These are phyloP conservation scores for Clarireedia paspali DNA, from an alignment of 2,329 filamentous ascomycete species.

Conservation along the genomic window DNA sequence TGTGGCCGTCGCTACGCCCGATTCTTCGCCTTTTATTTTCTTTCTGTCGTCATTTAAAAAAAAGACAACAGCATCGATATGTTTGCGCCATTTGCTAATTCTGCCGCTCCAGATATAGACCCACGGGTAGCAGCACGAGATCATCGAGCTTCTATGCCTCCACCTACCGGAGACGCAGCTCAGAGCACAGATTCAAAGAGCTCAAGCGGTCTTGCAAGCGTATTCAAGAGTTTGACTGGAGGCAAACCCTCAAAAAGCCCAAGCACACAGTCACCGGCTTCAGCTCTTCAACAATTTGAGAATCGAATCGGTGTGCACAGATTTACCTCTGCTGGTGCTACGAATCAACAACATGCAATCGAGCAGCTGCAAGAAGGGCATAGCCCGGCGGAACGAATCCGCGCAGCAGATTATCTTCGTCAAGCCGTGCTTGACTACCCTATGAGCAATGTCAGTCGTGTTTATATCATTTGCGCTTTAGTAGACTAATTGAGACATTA, in stretches of 20 bases:
- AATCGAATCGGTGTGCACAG: slow-evolving; percentile 32
- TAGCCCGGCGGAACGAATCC: slow-evolving; percentile 43
- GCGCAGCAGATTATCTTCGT: slow-evolving; percentile 50
- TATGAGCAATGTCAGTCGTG: slow-evolving; percentile 31
- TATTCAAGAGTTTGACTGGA: slow-evolving; percentile 53
- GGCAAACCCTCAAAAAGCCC: slow-evolving; percentile 44
- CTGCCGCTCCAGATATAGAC: not conserved
- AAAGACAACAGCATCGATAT: not conserved
- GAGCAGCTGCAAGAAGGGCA: slow-evolving; percentile 46
- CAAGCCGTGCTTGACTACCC: slow-evolving; percentile 51
- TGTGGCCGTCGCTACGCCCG: too few relatives aligned
- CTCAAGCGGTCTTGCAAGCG: slow-evolving; percentile 50
- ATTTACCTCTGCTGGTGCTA: slow-evolving; percentile 37
- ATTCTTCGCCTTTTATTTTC: too few relatives aligned
- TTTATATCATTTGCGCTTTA: not conserved
- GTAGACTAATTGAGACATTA: not conserved
- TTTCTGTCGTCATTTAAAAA: too few relatives aligned
- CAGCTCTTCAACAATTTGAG: slow-evolving; percentile 36
- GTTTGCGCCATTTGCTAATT: slow-evolving; percentile 6
- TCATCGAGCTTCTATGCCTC: slow-evolving; percentile 45
- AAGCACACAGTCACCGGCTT: slow-evolving; percentile 33
- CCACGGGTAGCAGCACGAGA: slow-evolving; percentile 3
- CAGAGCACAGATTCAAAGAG: slow-evolving; percentile 48
- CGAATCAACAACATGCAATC: slow-evolving; percentile 46
- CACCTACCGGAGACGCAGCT: slow-evolving; percentile 48